These are phyloP conservation scores for Brasenia schreberi DNA, from an alignment of 164 flowering plant genomes.

Conservation along the genomic window DNA sequence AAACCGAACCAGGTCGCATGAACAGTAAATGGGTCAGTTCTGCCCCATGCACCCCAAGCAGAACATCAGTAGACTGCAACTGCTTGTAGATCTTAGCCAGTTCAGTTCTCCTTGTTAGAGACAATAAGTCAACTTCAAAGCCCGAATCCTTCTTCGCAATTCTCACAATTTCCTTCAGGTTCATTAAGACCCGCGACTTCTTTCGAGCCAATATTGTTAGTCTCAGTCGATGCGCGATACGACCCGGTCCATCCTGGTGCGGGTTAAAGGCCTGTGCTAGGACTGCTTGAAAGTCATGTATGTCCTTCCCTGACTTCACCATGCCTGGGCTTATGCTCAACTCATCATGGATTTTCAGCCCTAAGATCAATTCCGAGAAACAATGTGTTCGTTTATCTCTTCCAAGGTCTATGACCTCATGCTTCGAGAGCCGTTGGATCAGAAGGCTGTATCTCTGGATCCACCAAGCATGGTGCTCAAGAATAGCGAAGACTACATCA, in stretches of 20 bases:
- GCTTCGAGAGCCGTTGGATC: slow-evolving; percentile 2
- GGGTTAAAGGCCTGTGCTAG: background rate
- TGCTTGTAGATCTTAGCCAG: slow-evolving; percentile 2
- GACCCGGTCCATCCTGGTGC: background rate
- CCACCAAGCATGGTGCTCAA: slow-evolving; percentile 11
- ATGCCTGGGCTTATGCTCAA: slow-evolving; percentile 3
- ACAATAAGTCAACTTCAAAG: slow-evolving; percentile 3
- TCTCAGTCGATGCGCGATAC: background rate
- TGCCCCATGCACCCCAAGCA: slow-evolving; percentile 13
- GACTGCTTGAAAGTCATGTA: slow-evolving; percentile 8
- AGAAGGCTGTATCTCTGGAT: slow-evolving; percentile 4
- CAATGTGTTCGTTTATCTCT: slow-evolving; percentile 7
- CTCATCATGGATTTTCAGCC: slow-evolving; percentile 8
- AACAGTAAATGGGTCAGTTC: slow-evolving; percentile 12
- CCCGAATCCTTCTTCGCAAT: slow-evolving; percentile 1
- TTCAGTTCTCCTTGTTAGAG: slow-evolving; percentile 2
- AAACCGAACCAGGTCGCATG: slow-evolving; percentile 10
- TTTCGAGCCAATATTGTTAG: slow-evolving; percentile 4
- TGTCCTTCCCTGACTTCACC: slow-evolving; percentile 3
- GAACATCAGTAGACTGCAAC: slow-evolving; percentile 4
- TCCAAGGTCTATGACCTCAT: slow-evolving; percentile 3
- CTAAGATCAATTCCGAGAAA: slow-evolving; percentile 6
- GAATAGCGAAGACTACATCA: slow-evolving; percentile 6
- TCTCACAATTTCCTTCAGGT: slow-evolving; percentile 1
- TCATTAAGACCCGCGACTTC: slow-evolving; percentile 5